Evolutionary conservation across 2,329 filamentous ascomycete species (phyloP), one percentile per base, ranked within the genome.

Genomic region (Xylariaceae sp.): DNA sequence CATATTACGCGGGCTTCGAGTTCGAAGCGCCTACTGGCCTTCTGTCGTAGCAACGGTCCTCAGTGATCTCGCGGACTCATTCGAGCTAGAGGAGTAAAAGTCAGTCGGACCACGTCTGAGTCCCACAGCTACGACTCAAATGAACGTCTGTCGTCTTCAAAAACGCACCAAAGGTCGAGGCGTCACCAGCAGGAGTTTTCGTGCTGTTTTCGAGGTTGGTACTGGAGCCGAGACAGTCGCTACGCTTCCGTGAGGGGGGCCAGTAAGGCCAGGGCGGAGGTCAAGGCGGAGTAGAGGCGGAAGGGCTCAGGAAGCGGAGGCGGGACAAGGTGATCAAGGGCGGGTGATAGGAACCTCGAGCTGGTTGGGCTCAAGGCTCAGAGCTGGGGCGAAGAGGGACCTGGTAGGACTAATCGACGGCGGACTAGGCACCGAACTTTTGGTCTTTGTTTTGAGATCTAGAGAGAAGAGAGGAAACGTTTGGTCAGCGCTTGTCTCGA

Each of bases 1-100:
- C 78, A 83, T 83, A 63, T 73, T 73, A 61, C 76, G 69, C 64
- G 70, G 74, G 57, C 73, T 70, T 63, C 42, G 70, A 71, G 60
- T 70, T 68, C 57, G 73, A 69, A 64, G 74, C 71, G 73, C 74
- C 75, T 73, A 72, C 72, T 55, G 77, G 74, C 74, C 75, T 30
- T 30, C 80, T 53, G 74, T 73, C 66, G 68, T 76, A 69, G 78
- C 67, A 62, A 70, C 68, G 55, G 77, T 71, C 55, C 79, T 74
- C 66, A 77, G 77, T 58, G 74, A 72, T 70, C 73, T 78, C 74
- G 74, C 76, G 60, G 67, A 74, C 63, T 81, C 82, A 82, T 84
- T 79, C 34, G 67, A 64, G 65, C 74, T 76, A 58, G 39, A 64
- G 37, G 15, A 53, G 56, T 30, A 58, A 47, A n/a, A 13, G 53